Evolutionary conservation across 2,329 filamentous ascomycete genomes (phyloP).

Genomic region (Talaromyces albobiverticillius): DNA sequence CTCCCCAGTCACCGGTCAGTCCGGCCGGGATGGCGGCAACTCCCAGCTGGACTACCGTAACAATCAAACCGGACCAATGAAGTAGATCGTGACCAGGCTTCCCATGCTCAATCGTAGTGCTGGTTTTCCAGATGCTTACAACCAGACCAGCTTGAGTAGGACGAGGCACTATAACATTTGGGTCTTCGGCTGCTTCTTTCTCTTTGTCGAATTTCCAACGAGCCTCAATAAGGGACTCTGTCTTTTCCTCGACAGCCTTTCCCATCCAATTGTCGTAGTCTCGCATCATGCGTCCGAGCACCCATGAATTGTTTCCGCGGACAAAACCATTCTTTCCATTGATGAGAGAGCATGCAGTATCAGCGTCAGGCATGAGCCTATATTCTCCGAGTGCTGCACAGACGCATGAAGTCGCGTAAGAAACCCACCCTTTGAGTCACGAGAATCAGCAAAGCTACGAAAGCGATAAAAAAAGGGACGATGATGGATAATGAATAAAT

Average conservation of each 20-base stretch:
- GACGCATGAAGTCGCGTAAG: slow-evolving; percentile 32
- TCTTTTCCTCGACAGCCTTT: slow-evolving; percentile 12
- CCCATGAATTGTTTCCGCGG: slow-evolving; percentile 41
- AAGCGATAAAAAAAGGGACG: background rate
- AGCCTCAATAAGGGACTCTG: slow-evolving; percentile 15
- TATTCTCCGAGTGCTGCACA: slow-evolving; percentile 30
- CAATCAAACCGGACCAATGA: slow-evolving; percentile 23
- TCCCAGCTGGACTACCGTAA: slow-evolving; percentile 26
- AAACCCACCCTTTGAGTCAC: slow-evolving; percentile 31
- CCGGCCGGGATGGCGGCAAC: slow-evolving; percentile 35
- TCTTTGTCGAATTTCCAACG: slow-evolving; percentile 15
- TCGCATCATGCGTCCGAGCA: slow-evolving; percentile 43
- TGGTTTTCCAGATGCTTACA: slow-evolving; percentile 25
- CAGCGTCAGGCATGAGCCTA: slow-evolving; percentile 32
- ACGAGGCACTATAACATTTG: slow-evolving; percentile 10
- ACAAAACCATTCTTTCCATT: slow-evolving; percentile 36
- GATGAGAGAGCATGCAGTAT: slow-evolving; percentile 33
- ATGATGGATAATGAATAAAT: background rate
- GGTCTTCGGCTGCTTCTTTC: slow-evolving; percentile 11
- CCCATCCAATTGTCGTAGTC: slow-evolving; percentile 38
- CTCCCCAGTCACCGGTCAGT: slow-evolving; percentile 35
- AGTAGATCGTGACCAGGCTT: slow-evolving; percentile 22
- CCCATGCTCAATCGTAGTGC: background rate
- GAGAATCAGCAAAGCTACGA: background rate
- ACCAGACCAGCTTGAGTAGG: slow-evolving; percentile 24